A percentile compares a stretch with the other conserved stretches of the same genome.
phyloP scores from a whole-genome alignment of 2,329 filamentous ascomycete species.

The Acrodontium crateriforme region DNA sequence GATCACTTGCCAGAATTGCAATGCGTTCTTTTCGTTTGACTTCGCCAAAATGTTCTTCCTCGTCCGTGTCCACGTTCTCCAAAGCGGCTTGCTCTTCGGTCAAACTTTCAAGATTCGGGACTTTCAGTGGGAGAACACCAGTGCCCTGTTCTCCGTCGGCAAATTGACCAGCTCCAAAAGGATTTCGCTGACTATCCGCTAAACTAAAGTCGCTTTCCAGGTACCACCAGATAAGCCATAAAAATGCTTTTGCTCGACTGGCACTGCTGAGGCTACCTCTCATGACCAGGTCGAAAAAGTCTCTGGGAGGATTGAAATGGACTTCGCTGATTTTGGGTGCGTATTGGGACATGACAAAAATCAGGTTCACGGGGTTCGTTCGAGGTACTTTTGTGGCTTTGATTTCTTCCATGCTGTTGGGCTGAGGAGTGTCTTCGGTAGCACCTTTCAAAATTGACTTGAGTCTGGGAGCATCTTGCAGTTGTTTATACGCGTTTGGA shows the following conservation, averaged over 20 bases:
- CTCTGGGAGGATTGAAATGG: conserved; percentile 71
- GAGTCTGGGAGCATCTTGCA: conserved; percentile 87
- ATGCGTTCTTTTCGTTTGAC: conserved; percentile 62
- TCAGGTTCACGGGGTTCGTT: conserved; percentile 93
- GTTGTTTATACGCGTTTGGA: conserved; percentile 89
- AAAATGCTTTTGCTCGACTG: conserved; percentile 73
- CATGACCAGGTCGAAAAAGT: conserved; percentile 97
- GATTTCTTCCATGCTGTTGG: conserved; percentile 69
- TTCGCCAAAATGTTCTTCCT: conserved; percentile 57
- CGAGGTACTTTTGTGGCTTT: conserved; percentile 54
- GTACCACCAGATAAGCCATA: conserved; percentile 99
- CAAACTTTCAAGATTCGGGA: conserved; percentile 54
- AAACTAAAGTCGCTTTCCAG: conserved; percentile 88
- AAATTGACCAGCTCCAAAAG: conserved; percentile 55
- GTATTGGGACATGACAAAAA: conserved; percentile 84
- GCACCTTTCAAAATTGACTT: conserved; percentile 97
- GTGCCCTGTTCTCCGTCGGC: conserved; percentile 27
- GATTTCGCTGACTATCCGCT: conserved; percentile 78
- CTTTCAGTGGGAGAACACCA: conserved; percentile 36
- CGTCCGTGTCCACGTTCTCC: conserved; percentile 62
- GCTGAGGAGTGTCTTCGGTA: conserved; percentile 79
- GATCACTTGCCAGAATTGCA: conserved; percentile 59
- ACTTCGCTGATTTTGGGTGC: conserved; percentile 84
- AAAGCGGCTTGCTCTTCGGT: conserved; percentile 48
- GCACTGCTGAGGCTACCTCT: conserved; percentile 66